Percentiles rank a stretch among this genome's conserved stretches.
Evolutionary conservation across 495 filamentous ascomycete species (phyloP).

Genomic region (Tetracladium setigerum): DNA sequence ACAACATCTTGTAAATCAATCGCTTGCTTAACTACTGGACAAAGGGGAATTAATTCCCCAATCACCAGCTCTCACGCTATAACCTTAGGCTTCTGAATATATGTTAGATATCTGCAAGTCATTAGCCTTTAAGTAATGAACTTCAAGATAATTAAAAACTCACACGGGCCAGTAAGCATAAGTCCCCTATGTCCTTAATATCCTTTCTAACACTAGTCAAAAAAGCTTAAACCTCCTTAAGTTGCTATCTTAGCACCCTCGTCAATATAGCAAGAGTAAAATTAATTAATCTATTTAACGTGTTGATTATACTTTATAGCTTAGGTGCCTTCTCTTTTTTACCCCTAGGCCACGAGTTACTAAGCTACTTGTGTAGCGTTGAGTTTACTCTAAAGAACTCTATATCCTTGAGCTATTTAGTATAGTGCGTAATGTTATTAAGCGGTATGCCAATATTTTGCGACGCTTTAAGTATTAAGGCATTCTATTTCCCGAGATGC

Average conservation of each 20-base stretch:
- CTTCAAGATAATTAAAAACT: slow-evolving; percentile 13
- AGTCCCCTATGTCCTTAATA: slow-evolving; percentile 36
- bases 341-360: slow-evolving; percentile 35
- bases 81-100: background rate
- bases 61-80: no score
- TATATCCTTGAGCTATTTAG: slow-evolving; percentile 32
- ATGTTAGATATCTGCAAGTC: background rate
- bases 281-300: slow-evolving; percentile 31
- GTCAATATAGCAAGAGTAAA: slow-evolving; percentile 47
- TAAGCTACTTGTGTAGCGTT: slow-evolving; percentile 26
- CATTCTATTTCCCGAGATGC: slow-evolving; percentile 11
- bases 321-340: background rate
- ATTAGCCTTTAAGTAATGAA: background rate
- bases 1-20: no score
- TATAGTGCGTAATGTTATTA: background rate
- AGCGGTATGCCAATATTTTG: slow-evolving; percentile 1
- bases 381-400: slow-evolving; percentile 44
- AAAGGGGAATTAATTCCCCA: no score
- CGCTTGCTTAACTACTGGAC: no score
- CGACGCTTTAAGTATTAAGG: slow-evolving; percentile 8
- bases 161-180: slow-evolving; percentile 39
- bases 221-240: slow-evolving; percentile 39
- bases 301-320: slow-evolving; percentile 27
- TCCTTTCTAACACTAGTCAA: slow-evolving; percentile 43
- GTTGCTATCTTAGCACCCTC: slow-evolving; percentile 37